Percentiles rank a stretch among this genome's conserved stretches.
Evolutionary conservation across 192 early-diverging fungal genomes (phyloP).

Genomic region (Coemansia sp.): DNA sequence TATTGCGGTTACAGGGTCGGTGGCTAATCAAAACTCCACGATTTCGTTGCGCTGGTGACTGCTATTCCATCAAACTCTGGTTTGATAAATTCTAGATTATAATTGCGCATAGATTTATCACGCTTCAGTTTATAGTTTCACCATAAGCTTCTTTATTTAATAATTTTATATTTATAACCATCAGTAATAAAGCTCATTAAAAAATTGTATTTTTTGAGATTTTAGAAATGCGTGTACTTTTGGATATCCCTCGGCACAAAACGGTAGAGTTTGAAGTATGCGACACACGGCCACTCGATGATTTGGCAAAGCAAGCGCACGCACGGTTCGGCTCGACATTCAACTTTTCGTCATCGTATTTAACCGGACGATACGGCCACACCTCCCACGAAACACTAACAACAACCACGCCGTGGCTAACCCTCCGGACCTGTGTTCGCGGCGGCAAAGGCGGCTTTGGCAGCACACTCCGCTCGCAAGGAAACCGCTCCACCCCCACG

Average conservation of each 20-base stretch:
- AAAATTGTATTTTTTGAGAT: neutral
- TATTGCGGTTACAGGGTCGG: neutral
- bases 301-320: slow-evolving; percentile 19
- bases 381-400: slow-evolving; percentile 19
- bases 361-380: slow-evolving; percentile 35
- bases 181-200: too few relatives aligned
- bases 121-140: neutral
- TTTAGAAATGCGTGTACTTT: slow-evolving; percentile 29
- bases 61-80: neutral
- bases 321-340: slow-evolving; percentile 4
- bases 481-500: slow-evolving; percentile 84
- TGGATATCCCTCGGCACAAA: slow-evolving; percentile 21
- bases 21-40: neutral
- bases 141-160: neutral
- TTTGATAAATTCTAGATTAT: too few relatives aligned
- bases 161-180: neutral
- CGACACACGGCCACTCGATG: slow-evolving; percentile 20
- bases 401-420: slow-evolving; percentile 17
- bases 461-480: slow-evolving; percentile 88
- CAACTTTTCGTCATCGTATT: slow-evolving; percentile 6
- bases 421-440: slow-evolving; percentile 38
- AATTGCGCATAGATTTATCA: neutral
- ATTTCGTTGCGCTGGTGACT: neutral
- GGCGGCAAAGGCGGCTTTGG: slow-evolving; percentile 99
- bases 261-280: slow-evolving; percentile 30